These are phyloP conservation scores for Cyberlindnera mrakii DNA, from an alignment of 805 yeast genomes.

Conservation along the genomic window DNA sequence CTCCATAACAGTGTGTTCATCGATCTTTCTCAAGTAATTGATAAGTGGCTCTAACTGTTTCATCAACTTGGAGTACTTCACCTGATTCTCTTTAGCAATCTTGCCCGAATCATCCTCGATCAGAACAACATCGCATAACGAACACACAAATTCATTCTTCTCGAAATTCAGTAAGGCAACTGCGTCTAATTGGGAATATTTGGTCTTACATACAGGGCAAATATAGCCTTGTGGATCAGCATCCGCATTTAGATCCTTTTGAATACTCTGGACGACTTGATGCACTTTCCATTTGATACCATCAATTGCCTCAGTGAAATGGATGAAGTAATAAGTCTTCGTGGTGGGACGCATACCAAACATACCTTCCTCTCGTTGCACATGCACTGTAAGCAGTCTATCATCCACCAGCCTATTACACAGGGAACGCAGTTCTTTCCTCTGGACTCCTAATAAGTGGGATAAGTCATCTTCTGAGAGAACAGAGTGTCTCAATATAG, in stretches of 20 bases:
- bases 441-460: slow-evolving; percentile 71
- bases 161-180: slow-evolving; percentile 76
- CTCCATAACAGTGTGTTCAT: slow-evolving; percentile 74
- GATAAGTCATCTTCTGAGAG: slow-evolving; percentile 88
- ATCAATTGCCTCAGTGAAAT: slow-evolving; percentile 89
- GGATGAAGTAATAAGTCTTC: slow-evolving; percentile 80
- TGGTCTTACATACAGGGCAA: slow-evolving; percentile 79
- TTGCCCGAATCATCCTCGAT: slow-evolving; percentile 86
- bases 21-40: slow-evolving; percentile 73
- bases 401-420: slow-evolving; percentile 83
- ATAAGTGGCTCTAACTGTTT: slow-evolving; percentile 84
- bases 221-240: slow-evolving; percentile 91
- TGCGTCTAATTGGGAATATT: slow-evolving; percentile 83
- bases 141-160: slow-evolving; percentile 75
- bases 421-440: slow-evolving; percentile 78
- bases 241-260: slow-evolving; percentile 77
- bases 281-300: slow-evolving; percentile 96
- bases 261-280: slow-evolving; percentile 68
- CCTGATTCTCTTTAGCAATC: slow-evolving; percentile 77
- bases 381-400: slow-evolving; percentile 63
- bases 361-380: slow-evolving; percentile 58
- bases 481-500: slow-evolving; percentile 80
- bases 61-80: slow-evolving; percentile 78
- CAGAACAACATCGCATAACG: slow-evolving; percentile 69
- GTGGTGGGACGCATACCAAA: slow-evolving; percentile 60